Base-by-base conservation (phyloP, 2,329 filamentous ascomycete species). In the Metarhizium anisopliae region DNA sequence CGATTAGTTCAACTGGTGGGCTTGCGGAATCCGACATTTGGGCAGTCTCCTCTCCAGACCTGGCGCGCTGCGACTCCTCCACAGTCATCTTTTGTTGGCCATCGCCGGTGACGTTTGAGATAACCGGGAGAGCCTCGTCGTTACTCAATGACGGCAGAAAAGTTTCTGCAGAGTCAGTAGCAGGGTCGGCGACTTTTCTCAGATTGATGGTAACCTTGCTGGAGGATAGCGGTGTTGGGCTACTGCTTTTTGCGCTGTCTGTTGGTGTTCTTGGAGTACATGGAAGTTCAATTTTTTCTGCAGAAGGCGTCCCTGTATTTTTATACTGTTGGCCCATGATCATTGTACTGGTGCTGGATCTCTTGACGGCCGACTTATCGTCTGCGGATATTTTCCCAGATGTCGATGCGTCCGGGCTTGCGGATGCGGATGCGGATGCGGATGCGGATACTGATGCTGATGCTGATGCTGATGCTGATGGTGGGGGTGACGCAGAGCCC, bases 131-230 rank as follows among this genome's bases (percentile, higher is more conserved):
- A 47, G 30, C 20, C 5, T 16, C 20, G 30, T 38, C 45, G 14
- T 8, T 36, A n/a, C 16, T 51, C 6, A 47, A 16, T 4, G 57
- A 50, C 14, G 54, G 52, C 8, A 55, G 58, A 6, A 14, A 30
- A 8, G 53, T 40, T 42, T 35, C 36, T 14, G 45, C 35, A 53
- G 45, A 14, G 30, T 38, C 30, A 47, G 35, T 35, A 14, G 20
- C 25, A 68, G 63, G 61, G 36, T 52, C 52, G 18, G 49, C 42
- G 3, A 52, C 52, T 32, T 77, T 77, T 56, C 82, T 79, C 51
- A 85, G 70, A 63, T 84, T 85, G 54, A 85, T 77, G 10, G 82
- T 85, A 52, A 85, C 79, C 63, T 74, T 77, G 67, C 79, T 84
- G 3, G 81, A 81, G 40, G 77, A 74, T 42, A 75, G 73, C 43